Evolutionary conservation across 352 stramenopile genomes (phyloP), one percentile per base, ranked within the genome.

Genomic region (Globisporangium canariense): DNA sequence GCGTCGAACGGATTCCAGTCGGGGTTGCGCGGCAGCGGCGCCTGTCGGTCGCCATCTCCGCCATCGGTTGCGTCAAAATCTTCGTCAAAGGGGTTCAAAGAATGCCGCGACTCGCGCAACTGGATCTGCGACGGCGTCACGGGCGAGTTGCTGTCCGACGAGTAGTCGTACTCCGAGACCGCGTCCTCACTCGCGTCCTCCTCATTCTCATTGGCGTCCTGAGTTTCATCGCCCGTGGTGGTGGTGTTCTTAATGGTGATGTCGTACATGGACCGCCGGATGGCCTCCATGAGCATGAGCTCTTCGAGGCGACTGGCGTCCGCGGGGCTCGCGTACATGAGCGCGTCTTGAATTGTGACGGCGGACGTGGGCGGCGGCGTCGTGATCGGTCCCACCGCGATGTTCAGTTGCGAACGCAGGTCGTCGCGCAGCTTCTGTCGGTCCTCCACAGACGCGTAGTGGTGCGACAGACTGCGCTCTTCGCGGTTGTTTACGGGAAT

Each of bases 211-310:
- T 58, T 58, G 30, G 3, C 16, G 5, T 18, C 43, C 9, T 62
- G 40, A 2, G 8, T 28, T 4, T 14, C 4, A 14, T 22, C 43
- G 40, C 25, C 22, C 25, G 25, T 28, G 2, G 36, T 40, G 32
- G 25, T 43, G 22, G 55, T 49, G 30, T 62, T 51, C 56, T 89
- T 89, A 5, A 75, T 69, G 20, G 69, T 73, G 28, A 83, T 20
- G 56, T 91, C 82, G 10, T 77, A 79, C 85, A 93, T 91, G 6
- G 85, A 93, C 43, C 86, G 80, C 32, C 83, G 86, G 62, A 94
- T 91, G 9, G 86, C 86, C 49, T 94, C 86, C 75, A 94, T 69
- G 10, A 94, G 70, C 83, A 94, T 91, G 58, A 94, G 70, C 55
- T 94, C 83, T 54, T 94, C 86, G 30, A 94, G 68, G 40, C 76